These are phyloP conservation scores for Phialophora expanda DNA, from an alignment of 2,329 filamentous ascomycete genomes.

Conservation along the genomic window DNA sequence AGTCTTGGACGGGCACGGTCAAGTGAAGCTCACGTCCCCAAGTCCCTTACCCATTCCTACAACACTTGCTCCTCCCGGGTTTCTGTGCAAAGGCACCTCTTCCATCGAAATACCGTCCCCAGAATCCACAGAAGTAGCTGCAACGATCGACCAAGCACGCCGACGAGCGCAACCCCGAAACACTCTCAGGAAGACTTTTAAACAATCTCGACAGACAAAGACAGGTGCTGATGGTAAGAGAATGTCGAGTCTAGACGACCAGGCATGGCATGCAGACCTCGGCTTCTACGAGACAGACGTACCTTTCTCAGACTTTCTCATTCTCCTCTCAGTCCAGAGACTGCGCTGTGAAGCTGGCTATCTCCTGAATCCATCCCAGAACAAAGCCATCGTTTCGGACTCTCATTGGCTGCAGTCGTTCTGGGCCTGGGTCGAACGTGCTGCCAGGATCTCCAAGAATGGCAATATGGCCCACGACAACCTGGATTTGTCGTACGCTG, in stretches of 20 bases:
- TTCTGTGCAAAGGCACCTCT: conserved; percentile 27
- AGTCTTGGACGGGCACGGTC: conserved; percentile 58
- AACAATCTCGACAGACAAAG: conserved; percentile 30
- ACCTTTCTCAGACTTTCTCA: conserved; percentile 48
- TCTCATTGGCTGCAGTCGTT: conserved; percentile 62
- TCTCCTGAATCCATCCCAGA: conserved; percentile 59
- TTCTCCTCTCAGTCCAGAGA: conserved; percentile 52
- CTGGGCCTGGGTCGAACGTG: conserved; percentile 64
- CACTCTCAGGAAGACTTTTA: conserved; percentile 26
- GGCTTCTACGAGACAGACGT: conserved; percentile 40
- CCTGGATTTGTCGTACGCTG: conserved; percentile 66
- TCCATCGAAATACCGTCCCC: conserved; percentile 5
- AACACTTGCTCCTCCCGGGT: conserved; percentile 27
- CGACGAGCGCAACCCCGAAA: conserved; percentile 31
- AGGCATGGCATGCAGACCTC: conserved; percentile 34
- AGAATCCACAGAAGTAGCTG: conserved; percentile 2
- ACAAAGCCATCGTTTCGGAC: conserved; percentile 61
- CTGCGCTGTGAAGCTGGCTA: conserved; percentile 61
- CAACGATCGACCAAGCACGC: conserved; percentile 22
- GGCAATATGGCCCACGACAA: conserved; percentile 61
- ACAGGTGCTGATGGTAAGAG: conserved; percentile 19
- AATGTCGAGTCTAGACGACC: conserved; percentile 33
- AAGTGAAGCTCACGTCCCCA: conserved; percentile 55
- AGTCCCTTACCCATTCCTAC: conserved; percentile 25
- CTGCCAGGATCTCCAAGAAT: conserved; percentile 48